phyloP scores from a whole-genome alignment of 2,329 filamentous ascomycete species.

The Venturia aucupariae region DNA sequence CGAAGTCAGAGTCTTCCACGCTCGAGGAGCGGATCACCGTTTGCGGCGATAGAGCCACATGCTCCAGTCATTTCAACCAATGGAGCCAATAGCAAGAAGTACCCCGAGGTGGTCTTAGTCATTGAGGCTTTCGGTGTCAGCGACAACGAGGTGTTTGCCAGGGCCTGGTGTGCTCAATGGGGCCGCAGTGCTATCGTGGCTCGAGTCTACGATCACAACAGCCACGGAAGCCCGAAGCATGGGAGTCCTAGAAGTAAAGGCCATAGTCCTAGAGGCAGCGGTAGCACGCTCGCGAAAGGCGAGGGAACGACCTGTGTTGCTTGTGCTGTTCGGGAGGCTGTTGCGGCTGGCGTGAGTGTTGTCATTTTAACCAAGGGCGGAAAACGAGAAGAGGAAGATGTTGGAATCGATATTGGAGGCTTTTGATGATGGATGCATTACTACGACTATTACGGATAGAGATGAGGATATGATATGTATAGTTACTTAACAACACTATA shows the following conservation, averaged over 20 bases:
- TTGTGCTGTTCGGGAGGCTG: conserved; percentile 66
- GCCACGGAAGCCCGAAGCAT: neutral
- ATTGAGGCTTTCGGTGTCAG: conserved; percentile 63
- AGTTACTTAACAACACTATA: neutral
- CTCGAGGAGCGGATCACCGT: neutral
- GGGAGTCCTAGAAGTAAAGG: conserved; percentile 1
- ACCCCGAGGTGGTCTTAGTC: conserved; percentile 56
- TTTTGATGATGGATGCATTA: conserved; percentile 8
- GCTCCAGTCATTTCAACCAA: conserved; percentile 15
- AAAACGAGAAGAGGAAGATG: conserved; percentile 36
- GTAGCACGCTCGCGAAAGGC: neutral
- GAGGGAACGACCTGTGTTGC: conserved; percentile 52
- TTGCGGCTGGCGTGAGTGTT: conserved; percentile 62
- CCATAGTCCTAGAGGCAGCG: conserved; percentile 1
- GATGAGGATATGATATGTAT: neutral
- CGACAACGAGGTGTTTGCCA: conserved; percentile 67
- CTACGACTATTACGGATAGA: neutral
- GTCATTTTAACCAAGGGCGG: conserved; percentile 51
- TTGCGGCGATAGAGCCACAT: conserved; percentile 7
- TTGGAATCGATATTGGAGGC: conserved; percentile 1
- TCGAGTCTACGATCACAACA: conserved; percentile 45
- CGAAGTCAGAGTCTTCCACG: neutral
- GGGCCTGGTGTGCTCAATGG: conserved; percentile 71
- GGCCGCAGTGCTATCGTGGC: conserved; percentile 62
- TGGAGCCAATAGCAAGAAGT: conserved; percentile 21